Evolutionary conservation across 1,284 basidiomycete genomes (phyloP), one percentile per base, ranked within the genome.

Genomic region (Apiotrichum domesticum): DNA sequence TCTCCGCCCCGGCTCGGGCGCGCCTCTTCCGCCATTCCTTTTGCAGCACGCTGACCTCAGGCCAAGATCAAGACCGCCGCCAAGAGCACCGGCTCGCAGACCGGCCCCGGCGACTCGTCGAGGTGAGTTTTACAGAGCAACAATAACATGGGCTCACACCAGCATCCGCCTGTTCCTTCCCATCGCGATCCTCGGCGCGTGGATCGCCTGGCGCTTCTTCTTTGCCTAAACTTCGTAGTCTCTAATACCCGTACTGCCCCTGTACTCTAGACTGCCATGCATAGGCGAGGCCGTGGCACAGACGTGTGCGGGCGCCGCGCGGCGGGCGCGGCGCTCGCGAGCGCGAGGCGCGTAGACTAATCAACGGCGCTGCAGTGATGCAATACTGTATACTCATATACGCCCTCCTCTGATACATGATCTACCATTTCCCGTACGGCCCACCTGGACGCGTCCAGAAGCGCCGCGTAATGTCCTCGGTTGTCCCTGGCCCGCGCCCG

Each of bases 141-240:
- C 21, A 21, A 21, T 21, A 21, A 21, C 21, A 21, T 21, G 21
- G 21, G 21, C 51, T 52, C 2, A 49, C 35, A n/a, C 32, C 54
- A 58, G 54, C 47, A 14, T 52, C 47, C 51, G 69, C 43, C 61
- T 72, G 71, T 56, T 74, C 64, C 8, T 78, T 64, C 62, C 74
- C 58, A 44, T 72, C 47, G 67, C 75, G 41, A 37, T 72, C 51
- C 52, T 73, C 62, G 62, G 62, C 61, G 71, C 69, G 32, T 74
- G 70, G 66, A 61, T 76, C 55, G 73, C 73, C 40, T 77, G 72
- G 73, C 64, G 74, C 44, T 59, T 76, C 48, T 68, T 72, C 58
- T 63, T 72, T 46, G 74, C 75, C 50, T 77, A 68, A 61, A 58
- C 13, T 8, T 10, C 40, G 21, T 21, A 21, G 29, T 8, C 39